Evolutionary conservation across 768 basidiomycete genomes (phyloP).

Genomic region (Sistotremastrum suecicum): DNA sequence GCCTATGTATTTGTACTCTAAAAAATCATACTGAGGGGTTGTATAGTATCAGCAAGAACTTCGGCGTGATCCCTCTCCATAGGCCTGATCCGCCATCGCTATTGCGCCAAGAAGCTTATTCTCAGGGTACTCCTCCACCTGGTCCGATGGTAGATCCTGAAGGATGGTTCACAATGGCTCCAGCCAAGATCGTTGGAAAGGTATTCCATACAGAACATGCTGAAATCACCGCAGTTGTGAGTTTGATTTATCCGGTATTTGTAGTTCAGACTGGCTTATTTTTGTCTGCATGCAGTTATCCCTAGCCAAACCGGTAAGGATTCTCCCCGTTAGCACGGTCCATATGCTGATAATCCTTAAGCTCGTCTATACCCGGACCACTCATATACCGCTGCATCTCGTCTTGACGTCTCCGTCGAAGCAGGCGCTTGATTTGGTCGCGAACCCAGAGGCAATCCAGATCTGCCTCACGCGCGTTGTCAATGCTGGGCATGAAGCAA

Average conservation of each 20-base stretch:
- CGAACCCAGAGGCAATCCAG: constrained; percentile 23
- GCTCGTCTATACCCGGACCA: constrained; percentile 37
- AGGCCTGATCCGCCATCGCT: constrained; percentile 22
- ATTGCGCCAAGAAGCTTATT: constrained; percentile 22
- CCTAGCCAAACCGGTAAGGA: constrained; percentile 32
- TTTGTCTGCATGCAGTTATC: constrained; percentile 22
- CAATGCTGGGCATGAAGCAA: constrained; percentile 34
- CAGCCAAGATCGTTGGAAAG: constrained; percentile 20
- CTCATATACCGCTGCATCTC: constrained; percentile 35
- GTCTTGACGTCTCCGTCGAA: constrained; percentile 29
- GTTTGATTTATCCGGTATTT: constrained; percentile 2
- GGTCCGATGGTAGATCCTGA: constrained; percentile 27
- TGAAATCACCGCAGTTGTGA: constrained; percentile 19
- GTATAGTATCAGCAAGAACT: constrained; percentile 18
- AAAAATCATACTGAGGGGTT: background rate
- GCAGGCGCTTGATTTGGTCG: constrained; percentile 36
- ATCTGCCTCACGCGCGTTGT: constrained; percentile 33
- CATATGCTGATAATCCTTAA: constrained; percentile 8
- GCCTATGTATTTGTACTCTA: background rate
- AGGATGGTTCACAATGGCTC: constrained; percentile 23
- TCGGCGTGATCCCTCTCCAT: constrained; percentile 20
- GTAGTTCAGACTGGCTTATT: too few relatives aligned
- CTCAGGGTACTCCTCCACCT: constrained; percentile 16
- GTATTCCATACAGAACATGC: constrained; percentile 19
- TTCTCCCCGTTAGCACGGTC: background rate